Evolutionary conservation across 108 stramenopile genomes (phyloP), one percentile per base, ranked within the genome.

Genomic region (Conticribra weissflogii): DNA sequence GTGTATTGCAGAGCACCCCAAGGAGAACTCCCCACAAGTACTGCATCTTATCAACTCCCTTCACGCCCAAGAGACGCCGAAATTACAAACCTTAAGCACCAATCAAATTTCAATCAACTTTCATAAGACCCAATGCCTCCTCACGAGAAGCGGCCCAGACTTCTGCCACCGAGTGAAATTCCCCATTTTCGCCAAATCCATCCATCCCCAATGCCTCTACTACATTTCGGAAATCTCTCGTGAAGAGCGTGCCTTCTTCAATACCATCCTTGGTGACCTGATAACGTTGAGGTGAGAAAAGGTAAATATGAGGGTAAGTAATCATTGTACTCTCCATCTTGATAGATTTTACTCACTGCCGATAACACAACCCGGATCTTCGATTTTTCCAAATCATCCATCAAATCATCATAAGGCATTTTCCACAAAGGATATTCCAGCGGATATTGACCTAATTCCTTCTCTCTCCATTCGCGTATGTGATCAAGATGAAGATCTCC

Each of bases 401-500:
- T 16, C 24, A 96, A 74, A 18, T 75, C 79, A 4, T 54, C 54
- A 67, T 96, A 96, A 3, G 72, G 30, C 2, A 71, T 69, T 17
- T 91, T 80, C 84, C 86, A 93, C 16, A 96, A 55, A 8, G 94
- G 94, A 67, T 84, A 91, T 56, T 92, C 81, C 34, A 88, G 52
- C 23, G 71, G 16, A 66, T 73, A 85, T 8, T 85, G 27, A 21
- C 61, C 34, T 2, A 95, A 48, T 30, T 72, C 62, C 12, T 74
- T 68, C 12, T 90, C 86, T 44, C 97, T 81, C 97, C 97, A 97
- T 15, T 68, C 68, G 7, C 88, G 83, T 22, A 97, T 87, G 33
- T 95, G 92, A 23, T 91, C 87, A n/a, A 97, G 78, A 78, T 97
- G 95, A 41, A 97, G 82, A 80, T 97, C 97, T 16, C 97, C 97